phyloP scores from a whole-genome alignment of 2,329 filamentous ascomycete species.

The Alternaria infectoria region DNA sequence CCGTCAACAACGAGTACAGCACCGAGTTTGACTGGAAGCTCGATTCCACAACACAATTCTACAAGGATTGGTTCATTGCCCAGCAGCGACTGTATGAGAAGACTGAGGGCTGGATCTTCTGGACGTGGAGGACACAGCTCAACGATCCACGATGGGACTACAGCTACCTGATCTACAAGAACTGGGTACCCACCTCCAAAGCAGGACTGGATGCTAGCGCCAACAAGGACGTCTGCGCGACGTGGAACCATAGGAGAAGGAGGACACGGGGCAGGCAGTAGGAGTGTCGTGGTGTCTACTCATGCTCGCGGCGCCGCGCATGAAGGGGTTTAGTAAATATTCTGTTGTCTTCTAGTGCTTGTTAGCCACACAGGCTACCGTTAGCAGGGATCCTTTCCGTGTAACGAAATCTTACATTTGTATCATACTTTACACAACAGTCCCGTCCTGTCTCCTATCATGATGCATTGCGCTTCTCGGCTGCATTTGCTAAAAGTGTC shows the following conservation, averaged over 20 bases:
- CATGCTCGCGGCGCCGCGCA: background rate
- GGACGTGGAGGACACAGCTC: slow-evolving; percentile 64
- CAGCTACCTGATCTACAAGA: slow-evolving; percentile 22
- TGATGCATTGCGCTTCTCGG: background rate
- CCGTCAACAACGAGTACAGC: slow-evolving; percentile 56
- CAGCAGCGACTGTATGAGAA: slow-evolving; percentile 64
- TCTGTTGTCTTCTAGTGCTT: background rate
- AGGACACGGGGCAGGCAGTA: background rate
- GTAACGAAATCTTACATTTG: background rate
- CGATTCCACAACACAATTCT: slow-evolving; percentile 55
- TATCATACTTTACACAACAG: background rate
- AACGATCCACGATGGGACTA: slow-evolving; percentile 61
- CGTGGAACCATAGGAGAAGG: slow-evolving; percentile 5
- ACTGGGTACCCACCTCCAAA: slow-evolving; percentile 8
- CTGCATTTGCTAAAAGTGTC: background rate
- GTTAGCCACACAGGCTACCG: background rate
- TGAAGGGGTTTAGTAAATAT: background rate
- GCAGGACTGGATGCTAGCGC: slow-evolving; percentile 7
- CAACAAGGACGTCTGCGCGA: background rate
- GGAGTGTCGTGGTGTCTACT: background rate
- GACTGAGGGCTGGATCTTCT: slow-evolving; percentile 64
- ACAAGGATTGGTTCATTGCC: slow-evolving; percentile 63
- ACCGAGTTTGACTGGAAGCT: slow-evolving; percentile 51
- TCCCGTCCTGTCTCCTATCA: background rate
- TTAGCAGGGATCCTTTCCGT: background rate